Evolutionary conservation across 2,329 filamentous ascomycete species (phyloP), one percentile per base, ranked within the genome.

Genomic region (Arthrobotrys iridis): DNA sequence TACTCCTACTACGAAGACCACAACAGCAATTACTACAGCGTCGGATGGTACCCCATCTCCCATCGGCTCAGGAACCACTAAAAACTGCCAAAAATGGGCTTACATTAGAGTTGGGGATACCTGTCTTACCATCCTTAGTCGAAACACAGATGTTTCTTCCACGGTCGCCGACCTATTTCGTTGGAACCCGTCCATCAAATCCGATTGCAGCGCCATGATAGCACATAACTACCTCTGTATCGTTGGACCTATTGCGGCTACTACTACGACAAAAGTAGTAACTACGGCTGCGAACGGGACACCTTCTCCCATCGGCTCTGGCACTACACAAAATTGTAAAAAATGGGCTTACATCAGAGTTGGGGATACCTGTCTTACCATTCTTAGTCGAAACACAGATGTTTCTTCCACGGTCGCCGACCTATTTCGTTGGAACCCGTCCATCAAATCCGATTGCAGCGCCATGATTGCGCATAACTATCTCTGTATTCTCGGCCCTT

Each of bases 241-340:
- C n/a, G n/a, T n/a, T n/a, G n/a, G n/a, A n/a, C n/a, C n/a, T n/a
- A n/a, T n/a, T n/a, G n/a, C n/a, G n/a, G 48, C 48, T 4, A 43
- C 37, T n/a, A 33, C 33, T 4, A 37, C 28, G n/a, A 20, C 65
- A 30, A 62, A 26, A 24, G 24, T 20, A 28, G 24, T 24, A 20
- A 22, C 33, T 11, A n/a, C 62, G 8, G 24, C 45, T 5, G 1
- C 46, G 4, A 26, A 48, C 20, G 62, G 24, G 4, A 66, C 62
- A 5, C 62, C 62, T 24, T 67, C 63, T 30, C 63, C 63, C n/a
- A 67, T 66, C 66, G 46, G 60, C 4, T 11, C 60, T 2, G 50
- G 50, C 18, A 65, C 67, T 10, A 65, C 57, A 1, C 35, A 45
- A 8, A 33, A 67, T n/a, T 67, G 63, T 26, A 40, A 59, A 11